Conservation (phyloP, 2,329 filamentous ascomycete genomes). For the Colletotrichum sansevieriae region DNA sequence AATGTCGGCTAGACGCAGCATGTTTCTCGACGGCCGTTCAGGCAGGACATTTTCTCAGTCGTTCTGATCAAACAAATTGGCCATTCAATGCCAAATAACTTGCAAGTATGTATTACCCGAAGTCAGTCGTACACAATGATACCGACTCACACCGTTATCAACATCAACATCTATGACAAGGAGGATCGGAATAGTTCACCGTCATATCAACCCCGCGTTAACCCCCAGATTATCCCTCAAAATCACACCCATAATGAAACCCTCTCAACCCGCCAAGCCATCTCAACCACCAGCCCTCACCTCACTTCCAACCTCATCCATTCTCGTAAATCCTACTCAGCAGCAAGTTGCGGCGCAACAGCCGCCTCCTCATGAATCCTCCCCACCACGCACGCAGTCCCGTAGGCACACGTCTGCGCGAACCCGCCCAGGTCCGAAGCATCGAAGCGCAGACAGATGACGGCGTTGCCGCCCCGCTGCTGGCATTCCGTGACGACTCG, state of each 20-base stretch:
- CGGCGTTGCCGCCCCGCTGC: conserved; percentile 69
- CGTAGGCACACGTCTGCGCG: conserved; percentile 71
- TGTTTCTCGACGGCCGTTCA: too few species aligned
- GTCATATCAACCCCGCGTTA: conserved; percentile 12
- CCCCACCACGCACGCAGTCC: conserved; percentile 70
- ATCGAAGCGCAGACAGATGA: conserved; percentile 71
- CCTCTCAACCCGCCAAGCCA: conserved; percentile 11
- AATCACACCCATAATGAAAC: conserved; percentile 10
- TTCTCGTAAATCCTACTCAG: neutral
- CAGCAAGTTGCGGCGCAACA: conserved; percentile 39
- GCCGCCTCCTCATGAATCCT: conserved; percentile 58
- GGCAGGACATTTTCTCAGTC: too few species aligned
- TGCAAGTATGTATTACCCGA: too few species aligned
- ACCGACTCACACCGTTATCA: neutral
- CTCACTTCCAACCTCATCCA: neutral
- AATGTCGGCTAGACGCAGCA: conserved; percentile 4
- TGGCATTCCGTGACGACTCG: conserved; percentile 69
- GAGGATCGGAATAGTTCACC: neutral
- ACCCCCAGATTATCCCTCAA: neutral
- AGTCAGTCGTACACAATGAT: neutral
- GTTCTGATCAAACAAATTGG: too few species aligned
- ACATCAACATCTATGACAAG: neutral
- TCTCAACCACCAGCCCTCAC: neutral
- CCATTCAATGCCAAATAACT: too few species aligned
- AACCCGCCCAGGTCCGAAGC: conserved; percentile 66